These are phyloP conservation scores for Taiwanofungus camphoratus DNA, from an alignment of 1,284 basidiomycete genomes.

Conservation along the genomic window DNA sequence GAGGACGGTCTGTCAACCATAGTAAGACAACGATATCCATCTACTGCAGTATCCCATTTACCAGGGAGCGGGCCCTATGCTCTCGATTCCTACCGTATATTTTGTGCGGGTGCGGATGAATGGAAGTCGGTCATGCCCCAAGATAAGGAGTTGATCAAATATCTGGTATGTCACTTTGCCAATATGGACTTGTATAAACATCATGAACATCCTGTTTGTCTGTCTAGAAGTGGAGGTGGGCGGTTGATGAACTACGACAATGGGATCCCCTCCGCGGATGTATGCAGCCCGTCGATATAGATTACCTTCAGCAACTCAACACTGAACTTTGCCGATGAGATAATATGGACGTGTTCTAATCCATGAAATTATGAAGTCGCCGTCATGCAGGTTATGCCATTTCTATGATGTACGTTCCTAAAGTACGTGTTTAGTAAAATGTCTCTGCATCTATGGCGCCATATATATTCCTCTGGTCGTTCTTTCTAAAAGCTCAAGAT, in stretches of 20 bases:
- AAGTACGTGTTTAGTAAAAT: too few species aligned
- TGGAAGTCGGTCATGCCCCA: constrained; percentile 54
- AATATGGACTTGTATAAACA: background rate
- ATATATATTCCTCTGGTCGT: too few species aligned
- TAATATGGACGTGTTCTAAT: too few species aligned
- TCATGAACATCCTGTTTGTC: background rate
- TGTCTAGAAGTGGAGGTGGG: constrained; percentile 59
- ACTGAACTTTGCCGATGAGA: too few species aligned
- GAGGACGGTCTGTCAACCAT: background rate
- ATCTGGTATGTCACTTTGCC: constrained; percentile 37
- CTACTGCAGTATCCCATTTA: constrained; percentile 45
- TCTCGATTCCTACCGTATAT: constrained; percentile 63
- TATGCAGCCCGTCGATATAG: constrained; percentile 23
- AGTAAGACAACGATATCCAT: constrained; percentile 29
- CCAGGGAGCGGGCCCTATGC: constrained; percentile 60
- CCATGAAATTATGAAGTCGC: too few species aligned
- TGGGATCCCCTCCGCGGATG: constrained; percentile 44
- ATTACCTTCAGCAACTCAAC: constrained; percentile 14
- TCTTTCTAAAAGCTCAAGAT: too few species aligned
- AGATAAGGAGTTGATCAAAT: constrained; percentile 59
- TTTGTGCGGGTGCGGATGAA: constrained; percentile 39
- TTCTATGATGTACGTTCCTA: too few species aligned
- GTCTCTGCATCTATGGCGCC: too few species aligned
- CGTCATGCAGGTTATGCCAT: too few species aligned
- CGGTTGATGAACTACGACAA: constrained; percentile 37